A percentile compares a stretch with the other conserved stretches of the same genome.
phyloP scores from a whole-genome alignment of 73 alveolate species.

The Tetrahymena borealis region DNA sequence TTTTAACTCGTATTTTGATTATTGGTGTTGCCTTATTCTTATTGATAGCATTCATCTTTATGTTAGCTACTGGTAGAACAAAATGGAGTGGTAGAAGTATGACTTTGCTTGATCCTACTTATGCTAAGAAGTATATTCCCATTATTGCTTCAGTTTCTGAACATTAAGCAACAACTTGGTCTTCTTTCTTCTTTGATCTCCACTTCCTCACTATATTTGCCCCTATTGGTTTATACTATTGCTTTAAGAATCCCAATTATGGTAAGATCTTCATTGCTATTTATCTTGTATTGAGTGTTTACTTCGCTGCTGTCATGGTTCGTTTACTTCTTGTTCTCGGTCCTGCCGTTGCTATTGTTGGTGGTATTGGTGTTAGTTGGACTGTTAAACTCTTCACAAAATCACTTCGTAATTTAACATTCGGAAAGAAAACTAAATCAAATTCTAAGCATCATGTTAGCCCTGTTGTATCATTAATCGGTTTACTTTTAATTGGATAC shows the following conservation, averaged over 20 bases:
- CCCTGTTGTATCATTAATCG: constrained; percentile 11
- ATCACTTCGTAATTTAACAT: constrained; percentile 10
- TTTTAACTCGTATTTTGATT: constrained; percentile 51
- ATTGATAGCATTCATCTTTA: constrained; percentile 48
- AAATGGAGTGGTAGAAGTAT: constrained; percentile 79
- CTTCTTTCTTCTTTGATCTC: constrained; percentile 81
- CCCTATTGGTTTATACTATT: constrained; percentile 79
- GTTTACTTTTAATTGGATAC: constrained; percentile 18
- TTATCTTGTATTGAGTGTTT: constrained; percentile 49
- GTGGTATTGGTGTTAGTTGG: constrained; percentile 62
- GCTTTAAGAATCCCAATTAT: constrained; percentile 73
- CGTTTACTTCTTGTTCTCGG: constrained; percentile 61
- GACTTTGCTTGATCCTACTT: constrained; percentile 81
- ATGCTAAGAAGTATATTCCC: constrained; percentile 82
- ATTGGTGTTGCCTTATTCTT: constrained; percentile 50
- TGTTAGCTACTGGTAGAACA: constrained; percentile 65
- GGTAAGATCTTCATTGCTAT: constrained; percentile 53
- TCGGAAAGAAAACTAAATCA: constrained; percentile 24
- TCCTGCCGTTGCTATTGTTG: constrained; percentile 59
- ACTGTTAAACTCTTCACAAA: constrained; percentile 25
- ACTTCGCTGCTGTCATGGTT: constrained; percentile 64
- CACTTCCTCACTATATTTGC: constrained; percentile 71
- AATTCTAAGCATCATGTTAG: constrained; percentile 5
- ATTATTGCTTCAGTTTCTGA: constrained; percentile 88
- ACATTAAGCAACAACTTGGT: constrained; percentile 91